A percentile compares a stretch with the other conserved stretches of the same genome.
Conservation (phyloP, 495 filamentous ascomycete species). For the Articulospora tetracladia region DNA sequence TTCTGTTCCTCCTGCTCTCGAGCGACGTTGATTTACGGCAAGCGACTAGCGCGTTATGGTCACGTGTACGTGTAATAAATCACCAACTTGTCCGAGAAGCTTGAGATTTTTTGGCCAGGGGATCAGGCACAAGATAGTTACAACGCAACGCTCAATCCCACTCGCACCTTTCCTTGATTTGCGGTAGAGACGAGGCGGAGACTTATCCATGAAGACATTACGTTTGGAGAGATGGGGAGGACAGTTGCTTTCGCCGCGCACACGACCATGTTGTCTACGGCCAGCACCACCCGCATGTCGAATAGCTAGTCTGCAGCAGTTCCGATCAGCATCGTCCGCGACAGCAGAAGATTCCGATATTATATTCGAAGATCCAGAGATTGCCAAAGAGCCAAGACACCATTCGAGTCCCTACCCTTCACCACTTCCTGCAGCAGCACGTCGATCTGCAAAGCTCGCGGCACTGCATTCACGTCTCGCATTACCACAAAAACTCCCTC, state of each 20-base stretch:
- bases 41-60: conserved; percentile 24
- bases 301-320: conserved; percentile 19
- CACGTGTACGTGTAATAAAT: conserved; percentile 1
- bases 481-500: conserved; percentile 74
- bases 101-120: conserved; percentile 26
- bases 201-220: conserved; percentile 55
- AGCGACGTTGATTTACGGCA: conserved; percentile 17
- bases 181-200: conserved; percentile 72
- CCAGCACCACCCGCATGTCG: conserved; percentile 30
- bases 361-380: conserved; percentile 23
- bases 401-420: conserved; percentile 43
- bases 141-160: conserved; percentile 26
- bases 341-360: conserved; percentile 12
- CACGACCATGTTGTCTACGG: conserved; percentile 39
- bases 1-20: conserved; percentile 18
- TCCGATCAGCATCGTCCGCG: conserved; percentile 8
- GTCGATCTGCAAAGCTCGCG: conserved; percentile 81
- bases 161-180: conserved; percentile 19
- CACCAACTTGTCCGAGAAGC: conserved; percentile 21
- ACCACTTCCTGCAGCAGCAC: conserved; percentile 63
- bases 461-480: conserved; percentile 89
- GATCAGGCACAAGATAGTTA: conserved; percentile 17
- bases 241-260: conserved; percentile 53
- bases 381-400: neutral
- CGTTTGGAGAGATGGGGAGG: conserved; percentile 66